phyloP scores from a whole-genome alignment of 495 filamentous ascomycete genomes.

The Trichoderma parareesei region DNA sequence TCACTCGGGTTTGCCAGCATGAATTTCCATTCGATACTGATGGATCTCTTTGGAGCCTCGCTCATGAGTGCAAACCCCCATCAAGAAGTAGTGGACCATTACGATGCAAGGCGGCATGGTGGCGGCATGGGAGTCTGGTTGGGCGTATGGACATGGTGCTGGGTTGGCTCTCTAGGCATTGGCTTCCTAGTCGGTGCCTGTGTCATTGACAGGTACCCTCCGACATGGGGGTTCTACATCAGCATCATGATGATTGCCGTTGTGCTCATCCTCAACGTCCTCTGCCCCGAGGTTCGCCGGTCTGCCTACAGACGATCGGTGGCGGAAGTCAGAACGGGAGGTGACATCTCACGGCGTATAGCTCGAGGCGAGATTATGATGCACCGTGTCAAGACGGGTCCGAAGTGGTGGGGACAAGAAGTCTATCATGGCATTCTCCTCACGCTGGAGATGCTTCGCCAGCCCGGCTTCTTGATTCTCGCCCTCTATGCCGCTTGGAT shows the following conservation, averaged over 20 bases:
- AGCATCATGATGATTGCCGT: conserved; percentile 52
- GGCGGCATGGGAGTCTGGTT: conserved; percentile 72
- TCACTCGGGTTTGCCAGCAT: conserved; percentile 66
- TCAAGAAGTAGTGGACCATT: conserved; percentile 54
- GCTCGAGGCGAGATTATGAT: conserved; percentile 68
- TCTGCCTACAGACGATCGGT: conserved; percentile 57
- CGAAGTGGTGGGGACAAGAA: conserved; percentile 67
- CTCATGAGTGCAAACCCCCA: conserved; percentile 63
- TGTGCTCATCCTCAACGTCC: conserved; percentile 55
- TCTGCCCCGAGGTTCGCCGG: conserved; percentile 57
- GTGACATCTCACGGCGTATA: conserved; percentile 47
- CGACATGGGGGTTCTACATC: conserved; percentile 68
- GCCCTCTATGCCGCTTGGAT: conserved; percentile 68
- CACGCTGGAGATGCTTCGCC: conserved; percentile 56
- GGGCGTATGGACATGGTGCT: conserved; percentile 68
- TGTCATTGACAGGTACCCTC: conserved; percentile 51
- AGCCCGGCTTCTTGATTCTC: conserved; percentile 64
- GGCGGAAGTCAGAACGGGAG: conserved; percentile 49
- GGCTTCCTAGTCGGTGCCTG: conserved; percentile 61
- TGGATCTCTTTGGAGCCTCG: conserved; percentile 67
- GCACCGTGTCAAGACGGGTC: conserved; percentile 58
- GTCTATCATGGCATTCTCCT: conserved; percentile 62
- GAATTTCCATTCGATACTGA: conserved; percentile 60
- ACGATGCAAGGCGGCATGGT: conserved; percentile 60
- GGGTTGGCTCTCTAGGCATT: conserved; percentile 55